A percentile compares a stretch with the other conserved stretches of the same genome.
Evolutionary conservation across 164 flowering plant species (phyloP).

Genomic region (Liriodendron chinense): DNA sequence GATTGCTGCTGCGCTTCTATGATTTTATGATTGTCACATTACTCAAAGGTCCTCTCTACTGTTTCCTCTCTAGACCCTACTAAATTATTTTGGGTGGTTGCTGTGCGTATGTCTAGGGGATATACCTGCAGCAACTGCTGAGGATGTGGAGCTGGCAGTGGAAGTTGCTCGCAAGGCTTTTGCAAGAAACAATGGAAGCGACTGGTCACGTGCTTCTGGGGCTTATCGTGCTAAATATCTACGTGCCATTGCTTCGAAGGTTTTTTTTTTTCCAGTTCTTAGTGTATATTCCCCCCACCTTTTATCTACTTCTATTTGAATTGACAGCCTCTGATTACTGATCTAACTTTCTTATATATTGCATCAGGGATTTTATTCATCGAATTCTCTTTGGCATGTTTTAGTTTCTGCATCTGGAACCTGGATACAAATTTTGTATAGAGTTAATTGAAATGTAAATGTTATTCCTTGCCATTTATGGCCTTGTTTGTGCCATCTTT

Average conservation of each 20-base stretch:
- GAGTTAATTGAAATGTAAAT: no score
- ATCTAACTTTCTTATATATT: no score
- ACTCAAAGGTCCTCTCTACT: not conserved
- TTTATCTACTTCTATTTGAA: not conserved
- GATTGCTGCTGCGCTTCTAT: not conserved
- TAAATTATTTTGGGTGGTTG: no score
- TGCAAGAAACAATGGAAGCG: constrained; percentile 53
- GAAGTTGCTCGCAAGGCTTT: constrained; percentile 77
- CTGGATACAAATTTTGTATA: no score
- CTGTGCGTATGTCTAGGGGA: constrained; percentile 44
- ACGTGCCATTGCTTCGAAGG: constrained; percentile 96
- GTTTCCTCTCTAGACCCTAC: not conserved
- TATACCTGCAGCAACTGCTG: constrained; percentile 87
- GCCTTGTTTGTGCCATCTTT: no score
- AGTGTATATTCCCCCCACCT: not conserved
- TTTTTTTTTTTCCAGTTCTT: constrained; percentile 10
- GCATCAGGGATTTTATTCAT: no score
- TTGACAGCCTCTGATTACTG: not conserved
- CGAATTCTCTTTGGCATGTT: no score
- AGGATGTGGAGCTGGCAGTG: constrained; percentile 90
- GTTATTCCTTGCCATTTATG: no score
- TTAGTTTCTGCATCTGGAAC: no score
- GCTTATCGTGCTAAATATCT: constrained; percentile 85
- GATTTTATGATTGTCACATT: not conserved
- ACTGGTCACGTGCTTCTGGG: constrained; percentile 81